Evolutionary conservation across 1,284 basidiomycete genomes (phyloP).

Genomic region (Tylopilus sp.): DNA sequence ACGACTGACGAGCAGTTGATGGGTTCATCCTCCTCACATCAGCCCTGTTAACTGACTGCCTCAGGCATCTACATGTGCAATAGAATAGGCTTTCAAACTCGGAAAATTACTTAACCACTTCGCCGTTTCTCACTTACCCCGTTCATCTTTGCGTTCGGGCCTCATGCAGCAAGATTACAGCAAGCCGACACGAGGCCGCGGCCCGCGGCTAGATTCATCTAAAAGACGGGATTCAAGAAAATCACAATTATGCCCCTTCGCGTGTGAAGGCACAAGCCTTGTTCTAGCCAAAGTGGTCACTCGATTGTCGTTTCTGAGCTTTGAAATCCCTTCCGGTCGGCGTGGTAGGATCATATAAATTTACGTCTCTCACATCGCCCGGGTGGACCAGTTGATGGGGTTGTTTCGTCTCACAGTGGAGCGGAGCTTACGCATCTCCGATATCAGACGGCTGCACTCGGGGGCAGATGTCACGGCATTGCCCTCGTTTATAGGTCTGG

Average conservation of each 20-base stretch:
- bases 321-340: constrained; percentile 5
- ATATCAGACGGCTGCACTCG: not conserved
- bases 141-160: constrained; percentile 3
- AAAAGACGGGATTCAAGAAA: not conserved
- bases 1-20: not conserved
- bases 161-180: constrained; percentile 8
- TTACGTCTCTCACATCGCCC: constrained; percentile 8
- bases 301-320: not conserved
- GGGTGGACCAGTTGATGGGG: not conserved
- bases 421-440: constrained; percentile 6
- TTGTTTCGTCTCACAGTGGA: constrained; percentile 14
- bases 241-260: not conserved
- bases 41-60: constrained; percentile 6
- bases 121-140: constrained; percentile 10
- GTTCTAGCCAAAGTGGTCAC: not conserved
- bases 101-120: constrained; percentile 7
- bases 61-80: constrained; percentile 10
- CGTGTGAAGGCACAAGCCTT: not conserved
- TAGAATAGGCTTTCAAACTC: constrained; percentile 19
- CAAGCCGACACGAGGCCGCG: constrained; percentile 25
- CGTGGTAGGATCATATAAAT: not conserved
- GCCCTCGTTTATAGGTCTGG: not conserved
- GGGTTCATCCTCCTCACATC: not conserved
- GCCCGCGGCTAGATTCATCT: constrained; percentile 5
- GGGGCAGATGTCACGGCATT: not conserved